Conservation (phyloP, 257 asterid genomes). For the Rehmannia glutinosa region DNA sequence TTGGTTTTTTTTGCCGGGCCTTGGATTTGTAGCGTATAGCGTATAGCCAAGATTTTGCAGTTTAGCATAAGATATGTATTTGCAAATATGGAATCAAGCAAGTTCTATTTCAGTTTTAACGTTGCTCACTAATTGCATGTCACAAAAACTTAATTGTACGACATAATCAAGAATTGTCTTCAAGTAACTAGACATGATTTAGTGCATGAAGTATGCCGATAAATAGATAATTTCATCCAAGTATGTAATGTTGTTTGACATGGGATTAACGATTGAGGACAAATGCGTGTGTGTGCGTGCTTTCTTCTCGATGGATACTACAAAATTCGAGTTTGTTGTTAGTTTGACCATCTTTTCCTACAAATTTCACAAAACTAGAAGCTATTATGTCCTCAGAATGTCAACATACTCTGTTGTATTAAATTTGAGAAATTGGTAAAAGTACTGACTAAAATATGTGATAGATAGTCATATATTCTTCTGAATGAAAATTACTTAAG, state of each 20-base stretch:
- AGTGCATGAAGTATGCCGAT: background rate
- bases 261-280: background rate
- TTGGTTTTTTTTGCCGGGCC: background rate
- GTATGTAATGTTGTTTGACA: background rate
- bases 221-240: background rate
- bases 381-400: background rate
- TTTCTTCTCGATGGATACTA: background rate
- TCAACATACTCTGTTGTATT: too few relatives aligned
- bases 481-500: background rate
- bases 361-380: background rate
- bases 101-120: background rate
- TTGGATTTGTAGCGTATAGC: background rate
- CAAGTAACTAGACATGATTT: background rate
- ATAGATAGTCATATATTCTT: conserved; percentile 9
- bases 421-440: too few relatives aligned
- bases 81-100: background rate
- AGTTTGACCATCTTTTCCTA: background rate
- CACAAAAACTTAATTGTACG: background rate
- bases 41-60: background rate
- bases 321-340: background rate
- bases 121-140: too few relatives aligned
- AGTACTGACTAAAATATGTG: background rate
- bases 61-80: background rate
- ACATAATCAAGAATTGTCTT: background rate
- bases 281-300: too few relatives aligned